Evolutionary conservation across 164 flowering plant species (phyloP).

Genomic region (Nymphaea thermarum): DNA sequence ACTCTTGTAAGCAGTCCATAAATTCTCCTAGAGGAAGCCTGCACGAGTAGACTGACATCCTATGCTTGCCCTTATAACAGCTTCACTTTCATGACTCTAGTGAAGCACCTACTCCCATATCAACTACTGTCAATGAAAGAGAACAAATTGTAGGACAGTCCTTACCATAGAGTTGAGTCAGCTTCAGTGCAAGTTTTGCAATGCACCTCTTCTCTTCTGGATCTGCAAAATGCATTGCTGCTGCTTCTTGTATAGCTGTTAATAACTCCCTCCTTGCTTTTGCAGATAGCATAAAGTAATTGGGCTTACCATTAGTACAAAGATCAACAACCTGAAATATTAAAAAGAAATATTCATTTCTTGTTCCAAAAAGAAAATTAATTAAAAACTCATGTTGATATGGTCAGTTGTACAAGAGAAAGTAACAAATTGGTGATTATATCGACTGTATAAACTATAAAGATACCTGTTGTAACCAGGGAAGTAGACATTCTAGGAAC

Average conservation of each 20-base stretch:
- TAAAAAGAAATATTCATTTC: background rate
- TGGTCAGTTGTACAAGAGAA: background rate
- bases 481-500: conserved; percentile 44
- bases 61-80: too few relatives aligned
- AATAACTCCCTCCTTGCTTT: conserved; percentile 46
- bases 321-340: conserved; percentile 51
- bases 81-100: background rate
- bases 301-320: conserved; percentile 37
- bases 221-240: conserved; percentile 31
- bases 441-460: background rate
- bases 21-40: too few relatives aligned
- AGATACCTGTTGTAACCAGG: conserved; percentile 90
- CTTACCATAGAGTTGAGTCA: conserved; percentile 74
- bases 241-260: conserved; percentile 54
- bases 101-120: background rate
- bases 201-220: conserved; percentile 45
- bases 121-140: background rate
- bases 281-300: conserved; percentile 33
- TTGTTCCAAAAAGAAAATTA: background rate
- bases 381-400: too few relatives aligned
- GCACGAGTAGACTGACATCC: too few relatives aligned
- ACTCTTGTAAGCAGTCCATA: too few relatives aligned
- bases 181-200: conserved; percentile 36
- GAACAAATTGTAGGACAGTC: background rate
- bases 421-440: background rate